A percentile compares a stretch with the other conserved stretches of the same genome.
Evolutionary conservation across 495 filamentous ascomycete genomes (phyloP).

Genomic region (Penicillium simplicissimum): DNA sequence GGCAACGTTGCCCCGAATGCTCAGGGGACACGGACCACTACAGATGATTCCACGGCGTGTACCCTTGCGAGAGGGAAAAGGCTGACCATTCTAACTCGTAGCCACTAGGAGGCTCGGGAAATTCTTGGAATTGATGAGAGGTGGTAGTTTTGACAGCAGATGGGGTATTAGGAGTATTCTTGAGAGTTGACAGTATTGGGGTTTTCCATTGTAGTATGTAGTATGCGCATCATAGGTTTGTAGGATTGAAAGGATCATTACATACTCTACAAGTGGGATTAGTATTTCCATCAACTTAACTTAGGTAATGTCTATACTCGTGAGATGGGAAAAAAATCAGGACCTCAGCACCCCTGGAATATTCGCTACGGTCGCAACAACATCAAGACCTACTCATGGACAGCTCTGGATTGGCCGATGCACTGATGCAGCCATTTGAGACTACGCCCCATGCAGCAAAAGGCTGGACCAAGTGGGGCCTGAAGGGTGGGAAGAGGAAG

Average conservation of each 20-base stretch:
- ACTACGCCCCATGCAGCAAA: slow-evolving; percentile 3
- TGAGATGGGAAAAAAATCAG: background rate
- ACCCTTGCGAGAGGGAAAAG: background rate
- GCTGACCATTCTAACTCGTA: background rate
- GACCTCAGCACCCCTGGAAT: background rate
- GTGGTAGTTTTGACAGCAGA: background rate
- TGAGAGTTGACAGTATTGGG: too few relatives aligned
- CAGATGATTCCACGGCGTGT: slow-evolving; percentile 8
- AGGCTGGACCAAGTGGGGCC: slow-evolving; percentile 9
- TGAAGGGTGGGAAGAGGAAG: slow-evolving; percentile 11
- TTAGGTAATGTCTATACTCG: background rate
- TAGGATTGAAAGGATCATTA: too few relatives aligned
- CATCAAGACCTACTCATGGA: background rate
- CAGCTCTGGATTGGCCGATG: background rate
- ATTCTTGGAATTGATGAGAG: background rate
- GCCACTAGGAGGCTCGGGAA: slow-evolving; percentile 3
- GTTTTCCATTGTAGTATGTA: too few relatives aligned
- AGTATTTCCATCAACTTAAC: too few relatives aligned
- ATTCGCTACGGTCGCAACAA: background rate
- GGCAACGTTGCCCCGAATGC: slow-evolving; percentile 33
- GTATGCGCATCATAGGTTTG: too few relatives aligned
- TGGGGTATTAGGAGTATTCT: background rate
- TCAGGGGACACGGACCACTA: slow-evolving; percentile 33
- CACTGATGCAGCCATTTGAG: background rate
- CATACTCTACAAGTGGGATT: too few relatives aligned